Percentiles rank a stretch among this genome's conserved stretches.
Evolutionary conservation across 306 rosid species (phyloP).

Genomic region (Quercus agrifolia): DNA sequence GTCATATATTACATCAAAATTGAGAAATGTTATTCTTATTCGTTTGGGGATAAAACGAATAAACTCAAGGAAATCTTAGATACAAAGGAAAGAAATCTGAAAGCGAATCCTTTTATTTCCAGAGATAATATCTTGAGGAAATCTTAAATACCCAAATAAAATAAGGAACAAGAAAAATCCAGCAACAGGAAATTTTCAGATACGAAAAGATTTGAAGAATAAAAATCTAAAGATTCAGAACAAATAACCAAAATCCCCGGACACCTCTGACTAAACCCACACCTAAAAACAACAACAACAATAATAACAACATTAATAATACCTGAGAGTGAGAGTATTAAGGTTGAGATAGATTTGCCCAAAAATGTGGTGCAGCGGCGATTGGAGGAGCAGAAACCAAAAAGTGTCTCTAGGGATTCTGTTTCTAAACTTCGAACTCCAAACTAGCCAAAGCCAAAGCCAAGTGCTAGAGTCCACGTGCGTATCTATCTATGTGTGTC

Average conservation of each 20-base stretch:
- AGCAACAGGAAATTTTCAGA: not conserved
- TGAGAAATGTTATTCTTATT: too few species aligned
- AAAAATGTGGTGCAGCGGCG: not conserved
- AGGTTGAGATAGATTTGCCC: not conserved
- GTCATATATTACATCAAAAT: not conserved
- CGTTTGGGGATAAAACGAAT: not conserved
- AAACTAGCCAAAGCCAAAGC: not conserved
- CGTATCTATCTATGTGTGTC: too few species aligned
- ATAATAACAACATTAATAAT: not conserved
- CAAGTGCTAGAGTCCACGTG: too few species aligned
- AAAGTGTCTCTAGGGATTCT: not conserved
- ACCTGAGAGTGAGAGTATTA: not conserved
- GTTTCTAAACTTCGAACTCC: not conserved
- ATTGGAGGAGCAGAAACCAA: not conserved
- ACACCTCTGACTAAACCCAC: not conserved
- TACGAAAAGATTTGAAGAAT: not conserved
- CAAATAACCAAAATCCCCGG: not conserved
- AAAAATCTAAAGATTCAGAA: not conserved
- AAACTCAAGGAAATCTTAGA: not conserved
- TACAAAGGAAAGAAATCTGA: not conserved
- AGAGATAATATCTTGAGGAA: not conserved
- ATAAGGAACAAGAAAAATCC: too few species aligned
- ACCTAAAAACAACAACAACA: not conserved
- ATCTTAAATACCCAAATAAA: too few species aligned
- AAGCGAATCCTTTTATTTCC: not conserved